Base-by-base conservation (phyloP, 495 filamentous ascomycete genomes). In the Trichoderma orchidacearum region DNA sequence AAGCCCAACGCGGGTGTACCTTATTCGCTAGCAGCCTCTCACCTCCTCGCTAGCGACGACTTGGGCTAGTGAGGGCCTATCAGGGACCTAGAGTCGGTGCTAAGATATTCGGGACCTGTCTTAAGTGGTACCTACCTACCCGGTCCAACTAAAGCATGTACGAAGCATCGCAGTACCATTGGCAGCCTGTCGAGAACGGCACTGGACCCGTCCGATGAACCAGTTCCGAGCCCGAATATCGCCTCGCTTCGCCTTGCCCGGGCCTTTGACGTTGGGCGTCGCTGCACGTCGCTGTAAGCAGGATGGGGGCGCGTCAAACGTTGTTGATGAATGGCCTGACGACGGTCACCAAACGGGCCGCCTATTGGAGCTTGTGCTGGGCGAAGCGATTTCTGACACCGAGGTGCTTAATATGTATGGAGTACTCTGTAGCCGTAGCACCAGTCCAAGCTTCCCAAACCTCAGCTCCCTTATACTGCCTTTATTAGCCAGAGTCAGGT, bases 231-330 rank as follows among this genome's bases (percentile, higher is more conserved):
- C 41, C 41, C 41, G 27, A 48, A 48, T 7, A 23, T 23, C 41
- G 41, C 41, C 41, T 48, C 41, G 41, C 41, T 48, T 48, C 41
- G 41, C 41, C 21, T 48, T 23, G 18, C 41, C 41, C 41, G 41
- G 41, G 15, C 41, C 18, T 35, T 48, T 23, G 41, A 48, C 8
- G 41, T 48, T 48, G 41, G 41, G 41, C 41, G 11, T 48, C 41
- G 41, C 41, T 48, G 41, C 41, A 48, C 41, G 41, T 48, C 41
- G 41, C 41, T 23, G 18, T 23, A 48, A 48, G 12, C 18, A 23
- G 41, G 41, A 48, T 48, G 41, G 41, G 41, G 41, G 18, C 41
- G 41, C 41, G 41, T 48, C 41, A 48, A 48, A 48, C 41, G 41
- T 13, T 9, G 41, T 48, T 23, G n/a, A n/a, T n/a, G 41, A 48